A percentile compares a stretch with the other conserved stretches of the same genome.
Conservation (phyloP, 805 yeast species). For the Monosporozyma solicola region DNA sequence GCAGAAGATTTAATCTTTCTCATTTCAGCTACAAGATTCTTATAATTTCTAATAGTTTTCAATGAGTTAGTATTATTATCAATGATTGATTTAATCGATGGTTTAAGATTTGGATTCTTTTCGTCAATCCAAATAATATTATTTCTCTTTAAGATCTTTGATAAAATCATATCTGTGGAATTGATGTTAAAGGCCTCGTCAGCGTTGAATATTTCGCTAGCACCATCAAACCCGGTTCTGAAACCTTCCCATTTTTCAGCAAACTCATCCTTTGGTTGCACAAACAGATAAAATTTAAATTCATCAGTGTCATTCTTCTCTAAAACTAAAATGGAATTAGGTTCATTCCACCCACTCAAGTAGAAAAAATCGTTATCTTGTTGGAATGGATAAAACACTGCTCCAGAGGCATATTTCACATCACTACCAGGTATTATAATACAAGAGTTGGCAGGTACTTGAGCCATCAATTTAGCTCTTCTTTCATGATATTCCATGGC, state of each 20-base stretch:
- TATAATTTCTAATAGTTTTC: slow-evolving; percentile 5
- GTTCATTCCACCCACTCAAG: slow-evolving; percentile 88
- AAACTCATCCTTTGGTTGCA: slow-evolving; percentile 69
- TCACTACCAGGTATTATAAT: slow-evolving; percentile 69
- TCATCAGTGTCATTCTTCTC: slow-evolving; percentile 49
- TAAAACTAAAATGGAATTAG: slow-evolving; percentile 60
- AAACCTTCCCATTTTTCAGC: slow-evolving; percentile 94
- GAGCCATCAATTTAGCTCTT: slow-evolving; percentile 47
- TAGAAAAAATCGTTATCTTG: slow-evolving; percentile 86
- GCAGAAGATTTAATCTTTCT: slow-evolving; percentile 67
- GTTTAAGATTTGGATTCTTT: slow-evolving; percentile 8
- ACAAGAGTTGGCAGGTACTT: slow-evolving; percentile 47
- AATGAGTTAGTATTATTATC: slow-evolving; percentile 1
- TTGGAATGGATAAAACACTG: slow-evolving; percentile 86
- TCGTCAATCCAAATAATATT: slow-evolving; percentile 30
- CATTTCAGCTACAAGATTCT: slow-evolving; percentile 20
- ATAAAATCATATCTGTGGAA: not conserved
- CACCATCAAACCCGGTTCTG: slow-evolving; percentile 81
- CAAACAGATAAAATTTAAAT: slow-evolving; percentile 64
- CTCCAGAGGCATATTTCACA: slow-evolving; percentile 74
- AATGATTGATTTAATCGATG: not conserved
- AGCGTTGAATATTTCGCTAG: slow-evolving; percentile 75
- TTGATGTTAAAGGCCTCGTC: slow-evolving; percentile 51
- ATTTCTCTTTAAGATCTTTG: slow-evolving; percentile 40
- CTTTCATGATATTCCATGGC: slow-evolving; percentile 76